Conservation (phyloP, 2,329 filamentous ascomycete genomes). For the Botrytis paeoniae region DNA sequence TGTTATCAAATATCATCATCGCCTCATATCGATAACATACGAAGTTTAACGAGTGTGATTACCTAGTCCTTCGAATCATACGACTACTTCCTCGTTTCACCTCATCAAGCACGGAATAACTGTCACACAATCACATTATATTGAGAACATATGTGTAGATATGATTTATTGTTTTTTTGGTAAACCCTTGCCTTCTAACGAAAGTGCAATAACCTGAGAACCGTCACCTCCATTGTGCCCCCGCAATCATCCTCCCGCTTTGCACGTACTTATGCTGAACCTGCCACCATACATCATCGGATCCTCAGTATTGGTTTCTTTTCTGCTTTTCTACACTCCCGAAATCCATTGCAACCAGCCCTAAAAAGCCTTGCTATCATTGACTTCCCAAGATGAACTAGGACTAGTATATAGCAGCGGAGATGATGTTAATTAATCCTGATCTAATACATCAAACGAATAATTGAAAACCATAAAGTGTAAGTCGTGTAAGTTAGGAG, state of each 20-base stretch:
- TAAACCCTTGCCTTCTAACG: not conserved
- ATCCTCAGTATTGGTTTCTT: not conserved
- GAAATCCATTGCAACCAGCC: slow-evolving; percentile 5
- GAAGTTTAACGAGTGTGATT: not conserved
- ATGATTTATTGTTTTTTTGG: slow-evolving; percentile 2
- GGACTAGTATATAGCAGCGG: slow-evolving; percentile 21
- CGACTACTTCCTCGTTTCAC: not conserved
- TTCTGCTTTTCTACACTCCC: not conserved
- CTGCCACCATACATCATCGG: not conserved
- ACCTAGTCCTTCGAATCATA: too few species aligned
- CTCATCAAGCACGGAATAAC: not conserved
- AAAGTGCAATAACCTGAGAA: not conserved
- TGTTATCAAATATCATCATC: not conserved
- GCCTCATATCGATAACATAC: not conserved
- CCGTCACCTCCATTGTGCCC: not conserved
- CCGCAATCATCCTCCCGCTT: not conserved
- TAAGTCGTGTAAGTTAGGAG: slow-evolving; percentile 32
- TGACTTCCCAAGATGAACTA: slow-evolving; percentile 16
- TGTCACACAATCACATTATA: not conserved
- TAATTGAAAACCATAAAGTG: slow-evolving; percentile 29
- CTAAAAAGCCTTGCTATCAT: slow-evolving; percentile 8
- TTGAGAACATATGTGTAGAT: not conserved
- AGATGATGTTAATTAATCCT: slow-evolving; percentile 34
- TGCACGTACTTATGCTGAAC: slow-evolving; percentile 5
- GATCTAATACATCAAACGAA: slow-evolving; percentile 35